Conservation (phyloP, 441 rosid genomes). For the Jatropha podagrica region DNA sequence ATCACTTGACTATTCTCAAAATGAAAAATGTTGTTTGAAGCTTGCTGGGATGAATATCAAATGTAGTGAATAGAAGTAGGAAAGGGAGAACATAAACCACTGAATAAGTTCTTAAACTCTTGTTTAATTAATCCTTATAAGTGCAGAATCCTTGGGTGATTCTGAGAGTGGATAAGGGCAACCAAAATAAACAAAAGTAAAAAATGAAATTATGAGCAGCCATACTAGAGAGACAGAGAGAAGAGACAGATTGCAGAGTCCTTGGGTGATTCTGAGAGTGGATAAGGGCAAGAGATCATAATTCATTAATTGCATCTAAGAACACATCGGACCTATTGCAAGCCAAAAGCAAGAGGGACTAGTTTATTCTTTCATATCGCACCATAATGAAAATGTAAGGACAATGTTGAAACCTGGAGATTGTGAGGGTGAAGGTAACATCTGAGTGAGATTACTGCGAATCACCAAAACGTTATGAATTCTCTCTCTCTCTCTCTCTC, state of each 20-base stretch:
- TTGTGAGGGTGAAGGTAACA: not conserved
- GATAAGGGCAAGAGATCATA: not conserved
- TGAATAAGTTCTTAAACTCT: not conserved
- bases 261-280: not conserved
- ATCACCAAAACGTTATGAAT: not conserved
- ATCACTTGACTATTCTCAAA: not conserved
- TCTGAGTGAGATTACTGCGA: not conserved
- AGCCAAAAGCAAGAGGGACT: not conserved
- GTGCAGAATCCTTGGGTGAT: not conserved
- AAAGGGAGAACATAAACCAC: not conserved
- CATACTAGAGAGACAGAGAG: not conserved
- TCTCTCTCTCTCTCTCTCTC: no score
- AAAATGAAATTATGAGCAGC: not conserved
- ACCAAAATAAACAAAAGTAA: not conserved
- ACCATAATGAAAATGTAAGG: not conserved
- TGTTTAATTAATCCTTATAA: not conserved
- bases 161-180: no score
- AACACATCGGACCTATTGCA: not conserved
- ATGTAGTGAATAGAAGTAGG: not conserved
- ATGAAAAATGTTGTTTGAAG: not conserved
- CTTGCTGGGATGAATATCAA: not conserved
- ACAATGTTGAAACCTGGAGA: not conserved
- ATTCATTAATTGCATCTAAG: not conserved
- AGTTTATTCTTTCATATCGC: not conserved
- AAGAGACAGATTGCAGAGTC: not conserved